Conservation (phyloP, 176 grass and related monocot species). For the Lolium rigidum region DNA sequence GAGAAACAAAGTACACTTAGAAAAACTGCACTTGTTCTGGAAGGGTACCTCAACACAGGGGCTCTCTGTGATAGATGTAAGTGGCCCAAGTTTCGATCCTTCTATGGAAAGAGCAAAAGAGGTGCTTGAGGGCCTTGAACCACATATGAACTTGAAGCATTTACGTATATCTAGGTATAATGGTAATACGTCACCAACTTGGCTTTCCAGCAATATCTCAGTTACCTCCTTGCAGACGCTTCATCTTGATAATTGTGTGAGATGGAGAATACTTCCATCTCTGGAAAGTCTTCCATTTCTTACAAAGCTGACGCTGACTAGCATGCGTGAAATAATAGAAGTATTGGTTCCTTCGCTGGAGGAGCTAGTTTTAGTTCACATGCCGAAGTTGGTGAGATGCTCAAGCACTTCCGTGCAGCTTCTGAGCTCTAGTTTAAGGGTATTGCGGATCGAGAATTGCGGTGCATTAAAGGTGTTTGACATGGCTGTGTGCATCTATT, state of each 20-base stretch:
- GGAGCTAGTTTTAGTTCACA: neutral
- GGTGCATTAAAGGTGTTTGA: no score
- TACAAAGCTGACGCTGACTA: neutral
- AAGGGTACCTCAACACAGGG: no score
- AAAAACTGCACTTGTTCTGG: slow-evolving; percentile 11
- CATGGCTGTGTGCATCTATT: no score
- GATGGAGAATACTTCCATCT: slow-evolving; percentile 10
- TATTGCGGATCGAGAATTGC: no score
- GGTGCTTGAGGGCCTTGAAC: slow-evolving; percentile 45
- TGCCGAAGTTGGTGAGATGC: slow-evolving; percentile 28
- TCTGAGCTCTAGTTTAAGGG: no score
- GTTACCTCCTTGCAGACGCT: slow-evolving; percentile 26
- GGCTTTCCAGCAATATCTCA: slow-evolving; percentile 30
- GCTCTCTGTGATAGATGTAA: no score
- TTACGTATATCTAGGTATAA: slow-evolving; percentile 25
- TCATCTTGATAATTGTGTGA: slow-evolving; percentile 14
- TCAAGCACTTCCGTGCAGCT: neutral
- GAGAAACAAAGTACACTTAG: slow-evolving; percentile 27
- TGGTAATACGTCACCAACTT: slow-evolving; percentile 15
- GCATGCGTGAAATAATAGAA: neutral
- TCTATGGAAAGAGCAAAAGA: neutral
- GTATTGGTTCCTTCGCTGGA: slow-evolving; percentile 37
- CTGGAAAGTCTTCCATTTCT: slow-evolving; percentile 18
- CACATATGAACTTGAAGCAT: neutral
- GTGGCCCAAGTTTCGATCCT: neutral